A percentile compares a stretch with the other conserved stretches of the same genome.
Evolutionary conservation across 352 stramenopile genomes (phyloP).

Genomic region (Globisporangium echinulatum): DNA sequence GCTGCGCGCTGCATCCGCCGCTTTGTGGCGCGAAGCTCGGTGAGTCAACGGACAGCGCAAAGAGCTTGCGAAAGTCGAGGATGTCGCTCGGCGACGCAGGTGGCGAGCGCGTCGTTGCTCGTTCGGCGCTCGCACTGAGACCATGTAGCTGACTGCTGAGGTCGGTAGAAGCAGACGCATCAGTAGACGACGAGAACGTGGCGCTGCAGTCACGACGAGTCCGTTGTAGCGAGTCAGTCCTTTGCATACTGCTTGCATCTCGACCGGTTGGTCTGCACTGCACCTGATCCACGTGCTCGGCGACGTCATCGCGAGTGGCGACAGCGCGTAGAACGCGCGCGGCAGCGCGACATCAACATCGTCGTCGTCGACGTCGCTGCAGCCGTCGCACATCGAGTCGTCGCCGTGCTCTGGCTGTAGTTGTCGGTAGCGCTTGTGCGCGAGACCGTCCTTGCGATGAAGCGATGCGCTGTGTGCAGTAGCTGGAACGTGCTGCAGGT

Average conservation of each 20-base stretch:
- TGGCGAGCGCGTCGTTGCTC: no score
- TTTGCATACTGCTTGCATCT: background rate
- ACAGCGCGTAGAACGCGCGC: conserved; percentile 6
- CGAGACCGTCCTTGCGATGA: background rate
- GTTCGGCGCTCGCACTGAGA: no score
- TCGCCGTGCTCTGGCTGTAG: conserved; percentile 2
- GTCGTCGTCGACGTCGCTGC: conserved; percentile 8
- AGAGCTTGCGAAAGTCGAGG: conserved; percentile 18
- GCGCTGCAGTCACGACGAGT: background rate
- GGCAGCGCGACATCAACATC: background rate
- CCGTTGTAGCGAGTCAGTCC: background rate
- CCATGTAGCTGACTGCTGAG: no score
- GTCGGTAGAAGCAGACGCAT: background rate
- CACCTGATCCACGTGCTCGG: conserved; percentile 3
- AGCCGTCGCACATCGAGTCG: conserved; percentile 6
- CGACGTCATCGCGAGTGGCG: background rate
- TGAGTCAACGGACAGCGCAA: conserved; percentile 30
- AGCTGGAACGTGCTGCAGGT: background rate
- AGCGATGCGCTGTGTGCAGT: background rate
- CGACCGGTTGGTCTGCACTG: no score
- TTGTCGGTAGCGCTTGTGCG: background rate
- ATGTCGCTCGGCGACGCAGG: background rate
- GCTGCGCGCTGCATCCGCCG: background rate
- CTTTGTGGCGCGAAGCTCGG: conserved; percentile 30
- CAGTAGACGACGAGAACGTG: background rate